Percentiles rank a stretch among this genome's conserved stretches.
phyloP scores from a whole-genome alignment of 805 yeast species.

The Yarrowia sp. region DNA sequence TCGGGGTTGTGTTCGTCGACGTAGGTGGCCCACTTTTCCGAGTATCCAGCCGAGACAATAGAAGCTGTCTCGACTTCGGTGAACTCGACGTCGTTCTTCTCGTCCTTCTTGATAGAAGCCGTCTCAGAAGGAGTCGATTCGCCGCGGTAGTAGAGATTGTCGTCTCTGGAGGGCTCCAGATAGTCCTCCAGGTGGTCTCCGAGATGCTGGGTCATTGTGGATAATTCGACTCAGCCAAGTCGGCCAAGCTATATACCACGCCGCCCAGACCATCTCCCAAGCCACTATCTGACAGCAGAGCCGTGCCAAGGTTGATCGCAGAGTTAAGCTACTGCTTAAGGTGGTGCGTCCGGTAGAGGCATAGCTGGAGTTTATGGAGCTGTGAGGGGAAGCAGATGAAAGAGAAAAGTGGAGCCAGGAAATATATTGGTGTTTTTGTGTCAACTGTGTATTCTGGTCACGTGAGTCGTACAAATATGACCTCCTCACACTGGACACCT shows the following conservation, averaged over 20 bases:
- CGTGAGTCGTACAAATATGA: no score
- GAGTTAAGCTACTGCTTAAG: neutral
- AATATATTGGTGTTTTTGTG: no score
- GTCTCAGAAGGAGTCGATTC: neutral
- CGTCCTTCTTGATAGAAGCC: neutral
- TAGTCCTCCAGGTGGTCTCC: neutral
- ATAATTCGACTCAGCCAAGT: neutral
- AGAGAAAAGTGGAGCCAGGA: no score
- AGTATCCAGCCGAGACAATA: neutral
- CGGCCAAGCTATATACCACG: neutral
- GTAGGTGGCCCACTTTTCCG: neutral
- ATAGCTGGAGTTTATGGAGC: neutral
- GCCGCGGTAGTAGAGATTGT: neutral
- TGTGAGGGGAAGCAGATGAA: no score
- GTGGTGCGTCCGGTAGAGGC: no score
- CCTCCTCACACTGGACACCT: no score
- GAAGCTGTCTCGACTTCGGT: neutral
- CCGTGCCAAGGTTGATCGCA: neutral
- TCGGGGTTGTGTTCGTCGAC: neutral
- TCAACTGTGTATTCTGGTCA: no score
- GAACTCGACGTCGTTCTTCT: neutral
- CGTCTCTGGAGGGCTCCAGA: neutral
- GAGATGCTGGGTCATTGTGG: neutral
- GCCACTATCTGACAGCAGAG: neutral
- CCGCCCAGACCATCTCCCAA: neutral